Conservation (phyloP, 768 basidiomycete species). For the Pulveroboletus sp. region DNA sequence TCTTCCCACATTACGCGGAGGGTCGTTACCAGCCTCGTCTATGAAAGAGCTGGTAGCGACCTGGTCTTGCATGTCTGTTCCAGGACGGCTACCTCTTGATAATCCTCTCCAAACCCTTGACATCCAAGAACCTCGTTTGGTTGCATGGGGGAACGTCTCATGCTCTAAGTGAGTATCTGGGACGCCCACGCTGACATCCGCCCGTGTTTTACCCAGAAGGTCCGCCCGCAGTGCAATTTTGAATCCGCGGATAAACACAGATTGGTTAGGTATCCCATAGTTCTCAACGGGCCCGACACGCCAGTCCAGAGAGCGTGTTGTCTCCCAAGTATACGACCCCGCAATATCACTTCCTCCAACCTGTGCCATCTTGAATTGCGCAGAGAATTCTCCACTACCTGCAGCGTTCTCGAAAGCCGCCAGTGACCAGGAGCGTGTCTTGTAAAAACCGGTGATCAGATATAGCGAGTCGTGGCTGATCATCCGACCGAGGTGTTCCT, state of each 20-base stretch:
- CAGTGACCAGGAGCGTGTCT: constrained; percentile 28
- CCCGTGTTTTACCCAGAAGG: background rate
- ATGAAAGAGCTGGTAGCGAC: background rate
- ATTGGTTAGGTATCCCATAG: constrained; percentile 19
- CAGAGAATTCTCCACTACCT: constrained; percentile 1
- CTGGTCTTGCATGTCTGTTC: background rate
- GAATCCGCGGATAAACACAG: constrained; percentile 31
- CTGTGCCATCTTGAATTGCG: constrained; percentile 14
- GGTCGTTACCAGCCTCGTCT: background rate
- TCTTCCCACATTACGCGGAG: too few species aligned
- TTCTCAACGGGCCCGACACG: constrained; percentile 17
- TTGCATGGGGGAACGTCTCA: background rate
- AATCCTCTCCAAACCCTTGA: background rate
- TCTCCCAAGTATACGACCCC: constrained; percentile 16
- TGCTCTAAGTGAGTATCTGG: background rate
- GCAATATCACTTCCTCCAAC: constrained; percentile 8
- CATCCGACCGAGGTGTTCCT: constrained; percentile 23
- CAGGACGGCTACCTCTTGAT: too few species aligned
- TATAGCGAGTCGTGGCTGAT: constrained; percentile 32
- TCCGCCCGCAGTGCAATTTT: constrained; percentile 24
- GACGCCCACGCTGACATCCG: background rate
- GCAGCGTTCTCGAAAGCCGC: constrained; percentile 19
- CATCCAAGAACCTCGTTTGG: background rate
- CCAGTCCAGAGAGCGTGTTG: constrained; percentile 15
- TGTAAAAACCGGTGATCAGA: constrained; percentile 29